Percentiles rank a stretch among this genome's conserved stretches.
Conservation (phyloP, 805 yeast genomes). For the Maudiozyma serrabonitensis region DNA sequence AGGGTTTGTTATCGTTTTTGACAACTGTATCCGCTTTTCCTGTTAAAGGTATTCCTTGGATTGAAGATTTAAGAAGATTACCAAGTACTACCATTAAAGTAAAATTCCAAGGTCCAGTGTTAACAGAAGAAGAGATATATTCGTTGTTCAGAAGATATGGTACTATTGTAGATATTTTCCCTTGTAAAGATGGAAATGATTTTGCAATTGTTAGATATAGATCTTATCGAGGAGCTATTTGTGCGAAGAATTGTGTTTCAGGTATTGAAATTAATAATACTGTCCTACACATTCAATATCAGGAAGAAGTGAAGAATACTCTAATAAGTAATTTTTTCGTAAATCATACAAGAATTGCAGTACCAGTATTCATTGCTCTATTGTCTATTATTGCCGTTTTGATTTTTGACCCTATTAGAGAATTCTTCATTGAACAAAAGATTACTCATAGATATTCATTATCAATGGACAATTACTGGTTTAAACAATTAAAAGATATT, state of each 20-base stretch:
- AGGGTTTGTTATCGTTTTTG: constrained; percentile 33
- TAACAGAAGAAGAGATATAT: constrained; percentile 74
- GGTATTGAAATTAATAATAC: constrained; percentile 60
- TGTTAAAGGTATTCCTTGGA: constrained; percentile 92
- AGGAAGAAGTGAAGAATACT: constrained; percentile 44
- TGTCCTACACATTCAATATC: constrained; percentile 65
- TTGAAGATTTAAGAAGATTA: constrained; percentile 77
- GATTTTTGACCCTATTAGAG: constrained; percentile 88
- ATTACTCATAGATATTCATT: constrained; percentile 52
- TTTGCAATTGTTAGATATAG: constrained; percentile 49
- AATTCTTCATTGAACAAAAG: constrained; percentile 64
- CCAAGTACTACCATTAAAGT: constrained; percentile 59
- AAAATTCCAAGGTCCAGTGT: constrained; percentile 62
- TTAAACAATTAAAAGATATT: constrained; percentile 30
- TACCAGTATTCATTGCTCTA: constrained; percentile 72
- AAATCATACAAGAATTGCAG: constrained; percentile 71
- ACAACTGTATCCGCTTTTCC: constrained; percentile 49
- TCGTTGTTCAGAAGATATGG: constrained; percentile 83
- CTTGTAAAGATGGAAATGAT: constrained; percentile 39
- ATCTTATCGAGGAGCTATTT: constrained; percentile 55
- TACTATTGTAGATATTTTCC: constrained; percentile 60
- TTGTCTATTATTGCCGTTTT: constrained; percentile 74
- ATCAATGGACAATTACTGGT: constrained; percentile 34
- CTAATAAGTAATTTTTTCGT: constrained; percentile 47
- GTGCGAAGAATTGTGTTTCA: constrained; percentile 86